Conservation (phyloP, 2,329 filamentous ascomycete genomes). For the Penicillium sp. region DNA sequence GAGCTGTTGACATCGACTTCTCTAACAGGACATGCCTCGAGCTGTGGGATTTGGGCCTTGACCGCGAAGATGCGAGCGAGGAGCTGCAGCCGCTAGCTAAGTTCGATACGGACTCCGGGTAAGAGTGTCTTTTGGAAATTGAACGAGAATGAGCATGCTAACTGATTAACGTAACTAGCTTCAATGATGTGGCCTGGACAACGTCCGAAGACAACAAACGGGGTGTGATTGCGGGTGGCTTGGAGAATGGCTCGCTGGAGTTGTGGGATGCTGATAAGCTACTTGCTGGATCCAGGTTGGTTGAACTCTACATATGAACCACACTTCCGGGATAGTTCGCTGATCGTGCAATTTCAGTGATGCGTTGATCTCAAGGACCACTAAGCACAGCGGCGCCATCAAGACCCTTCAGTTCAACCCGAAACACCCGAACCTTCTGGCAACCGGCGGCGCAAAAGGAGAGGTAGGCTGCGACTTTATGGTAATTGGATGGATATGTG, state of each 20-base stretch:
- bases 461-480: conserved; percentile 47
- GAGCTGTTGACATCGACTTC: conserved; percentile 94
- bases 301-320: background rate
- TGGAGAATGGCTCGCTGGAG: conserved; percentile 91
- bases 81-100: conserved; percentile 84
- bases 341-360: conserved; percentile 49
- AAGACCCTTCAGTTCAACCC: conserved; percentile 98
- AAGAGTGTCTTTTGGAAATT: conserved; percentile 26
- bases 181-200: conserved; percentile 96
- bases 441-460: conserved; percentile 89
- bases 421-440: conserved; percentile 82
- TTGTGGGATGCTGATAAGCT: conserved; percentile 85
- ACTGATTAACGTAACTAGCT: conserved; percentile 55
- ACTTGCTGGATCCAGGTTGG: conserved; percentile 51
- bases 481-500: background rate
- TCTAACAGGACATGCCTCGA: conserved; percentile 96
- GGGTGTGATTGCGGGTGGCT: conserved; percentile 89
- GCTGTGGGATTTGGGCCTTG: conserved; percentile 88
- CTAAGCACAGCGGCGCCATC: conserved; percentile 87
- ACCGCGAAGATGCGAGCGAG: conserved; percentile 68
- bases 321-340: background rate
- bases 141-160: conserved; percentile 15
- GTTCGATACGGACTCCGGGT: conserved; percentile 88
- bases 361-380: conserved; percentile 79
- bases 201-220: conserved; percentile 72